Conservation (phyloP, 352 stramenopile genomes). For the Hyaloperonospora arabidopsidis region DNA sequence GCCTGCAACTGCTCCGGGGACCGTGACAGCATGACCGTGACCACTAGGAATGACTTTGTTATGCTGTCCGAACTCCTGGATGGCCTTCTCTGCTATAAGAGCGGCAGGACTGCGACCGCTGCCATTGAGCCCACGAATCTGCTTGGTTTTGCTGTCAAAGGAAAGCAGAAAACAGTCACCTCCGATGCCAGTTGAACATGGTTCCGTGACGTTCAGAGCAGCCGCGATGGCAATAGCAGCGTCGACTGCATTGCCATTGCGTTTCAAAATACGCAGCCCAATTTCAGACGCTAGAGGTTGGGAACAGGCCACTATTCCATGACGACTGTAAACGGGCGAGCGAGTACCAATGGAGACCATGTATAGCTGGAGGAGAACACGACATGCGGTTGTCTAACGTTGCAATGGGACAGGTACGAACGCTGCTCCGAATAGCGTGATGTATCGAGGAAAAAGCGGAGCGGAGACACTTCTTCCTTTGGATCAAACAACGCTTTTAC, state of each 20-base stretch:
- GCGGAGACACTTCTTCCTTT: too few species aligned
- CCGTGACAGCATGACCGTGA: conserved; percentile 65
- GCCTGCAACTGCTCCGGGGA: conserved; percentile 89
- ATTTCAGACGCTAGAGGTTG: conserved; percentile 92
- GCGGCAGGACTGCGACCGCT: conserved; percentile 78
- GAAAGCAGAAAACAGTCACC: conserved; percentile 95
- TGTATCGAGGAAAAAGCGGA: too few species aligned
- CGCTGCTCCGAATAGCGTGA: too few species aligned
- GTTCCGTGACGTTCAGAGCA: conserved; percentile 56
- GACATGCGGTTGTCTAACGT: too few species aligned
- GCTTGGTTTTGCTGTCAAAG: conserved; percentile 81
- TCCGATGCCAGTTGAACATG: conserved; percentile 72
- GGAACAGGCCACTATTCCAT: conserved; percentile 90
- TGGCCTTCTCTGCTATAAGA: conserved; percentile 74
- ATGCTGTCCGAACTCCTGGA: conserved; percentile 34
- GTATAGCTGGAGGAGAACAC: too few species aligned
- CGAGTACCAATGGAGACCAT: conserved; percentile 60
- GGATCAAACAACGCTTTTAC: too few species aligned
- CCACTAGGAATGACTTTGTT: conserved; percentile 33
- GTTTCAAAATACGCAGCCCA: conserved; percentile 83
- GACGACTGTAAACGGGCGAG: conserved; percentile 82
- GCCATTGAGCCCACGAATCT: conserved; percentile 89
- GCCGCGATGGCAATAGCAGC: conserved; percentile 63
- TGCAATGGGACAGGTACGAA: too few species aligned
- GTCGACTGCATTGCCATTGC: conserved; percentile 92